Evolutionary conservation across 768 basidiomycete genomes (phyloP).

Genomic region (Russula griseocarnosa): DNA sequence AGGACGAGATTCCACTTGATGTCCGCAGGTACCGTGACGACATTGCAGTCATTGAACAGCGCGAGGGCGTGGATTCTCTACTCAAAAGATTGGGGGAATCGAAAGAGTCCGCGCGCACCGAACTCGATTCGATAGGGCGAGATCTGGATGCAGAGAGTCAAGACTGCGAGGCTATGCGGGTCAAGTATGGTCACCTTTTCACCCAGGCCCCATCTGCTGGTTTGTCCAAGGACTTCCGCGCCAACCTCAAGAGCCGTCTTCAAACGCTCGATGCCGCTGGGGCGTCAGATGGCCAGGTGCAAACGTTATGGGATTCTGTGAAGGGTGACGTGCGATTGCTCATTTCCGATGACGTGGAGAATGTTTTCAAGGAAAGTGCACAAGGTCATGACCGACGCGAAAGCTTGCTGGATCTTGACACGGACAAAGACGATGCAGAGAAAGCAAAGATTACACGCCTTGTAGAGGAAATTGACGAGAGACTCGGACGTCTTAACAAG

Average conservation of each 20-base stretch:
- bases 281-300: conserved; percentile 73
- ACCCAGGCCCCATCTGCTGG: conserved; percentile 79
- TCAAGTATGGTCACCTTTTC: conserved; percentile 84
- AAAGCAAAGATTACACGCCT: conserved; percentile 59
- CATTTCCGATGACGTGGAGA: conserved; percentile 56
- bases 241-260: conserved; percentile 74
- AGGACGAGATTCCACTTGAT: conserved; percentile 65
- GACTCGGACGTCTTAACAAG: conserved; percentile 71
- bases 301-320: conserved; percentile 66
- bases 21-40: conserved; percentile 73
- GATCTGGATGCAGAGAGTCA: conserved; percentile 79
- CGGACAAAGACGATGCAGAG: conserved; percentile 63
- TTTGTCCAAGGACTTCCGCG: conserved; percentile 63
- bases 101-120: conserved; percentile 53
- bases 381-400: conserved; percentile 39
- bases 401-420: conserved; percentile 71
- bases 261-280: conserved; percentile 71
- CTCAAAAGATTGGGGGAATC: conserved; percentile 56
- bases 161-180: conserved; percentile 85
- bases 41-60: conserved; percentile 61
- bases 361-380: conserved; percentile 54
- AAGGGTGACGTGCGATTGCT: conserved; percentile 61
- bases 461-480: conserved; percentile 74
- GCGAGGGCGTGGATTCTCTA: conserved; percentile 61
- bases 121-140: conserved; percentile 56